These are phyloP conservation scores for Fusarium sp. DNA, from an alignment of 2,329 filamentous ascomycete genomes.

Conservation along the genomic window DNA sequence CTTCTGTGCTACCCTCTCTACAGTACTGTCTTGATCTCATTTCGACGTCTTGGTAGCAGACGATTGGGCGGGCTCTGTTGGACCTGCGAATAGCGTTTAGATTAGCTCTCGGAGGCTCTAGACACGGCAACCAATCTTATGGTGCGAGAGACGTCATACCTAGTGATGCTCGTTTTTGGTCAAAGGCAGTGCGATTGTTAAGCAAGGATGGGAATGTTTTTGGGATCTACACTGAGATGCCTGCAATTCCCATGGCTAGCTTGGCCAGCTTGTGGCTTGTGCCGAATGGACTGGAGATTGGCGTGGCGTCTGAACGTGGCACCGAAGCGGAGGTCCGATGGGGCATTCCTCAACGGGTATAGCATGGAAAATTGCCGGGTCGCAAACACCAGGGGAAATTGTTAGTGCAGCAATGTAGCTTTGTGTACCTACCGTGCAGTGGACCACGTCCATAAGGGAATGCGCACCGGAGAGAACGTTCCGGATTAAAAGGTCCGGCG, in stretches of 20 bases:
- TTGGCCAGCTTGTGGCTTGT: conserved; percentile 28
- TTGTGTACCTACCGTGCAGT: conserved; percentile 20
- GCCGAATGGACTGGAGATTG: not conserved
- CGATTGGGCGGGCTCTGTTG: not conserved
- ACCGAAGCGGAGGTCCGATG: not conserved
- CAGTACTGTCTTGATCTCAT: conserved; percentile 18
- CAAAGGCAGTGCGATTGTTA: not conserved
- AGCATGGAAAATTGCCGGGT: not conserved
- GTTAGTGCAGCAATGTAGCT: conserved; percentile 37
- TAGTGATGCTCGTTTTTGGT: conserved; percentile 2
- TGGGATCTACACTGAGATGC: conserved; percentile 18
- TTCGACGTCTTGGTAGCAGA: conserved; percentile 15
- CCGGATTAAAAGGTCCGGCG: conserved; percentile 21
- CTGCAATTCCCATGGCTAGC: conserved; percentile 25
- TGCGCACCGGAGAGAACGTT: conserved; percentile 29
- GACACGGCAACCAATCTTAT: conserved; percentile 18
- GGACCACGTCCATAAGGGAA: conserved; percentile 11
- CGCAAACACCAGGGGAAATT: conserved; percentile 16
- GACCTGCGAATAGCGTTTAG: conserved; percentile 16
- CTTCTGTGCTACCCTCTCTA: conserved; percentile 9
- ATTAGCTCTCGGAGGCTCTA: conserved; percentile 22
- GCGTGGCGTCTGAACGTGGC: conserved; percentile 28
- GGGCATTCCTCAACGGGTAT: not conserved
- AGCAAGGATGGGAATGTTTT: conserved; percentile 33
- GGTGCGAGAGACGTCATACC: conserved; percentile 20